A percentile compares a stretch with the other conserved stretches of the same genome.
These are phyloP conservation scores for Boehmeria nivea DNA, from an alignment of 306 rosid genomes.

Conservation along the genomic window DNA sequence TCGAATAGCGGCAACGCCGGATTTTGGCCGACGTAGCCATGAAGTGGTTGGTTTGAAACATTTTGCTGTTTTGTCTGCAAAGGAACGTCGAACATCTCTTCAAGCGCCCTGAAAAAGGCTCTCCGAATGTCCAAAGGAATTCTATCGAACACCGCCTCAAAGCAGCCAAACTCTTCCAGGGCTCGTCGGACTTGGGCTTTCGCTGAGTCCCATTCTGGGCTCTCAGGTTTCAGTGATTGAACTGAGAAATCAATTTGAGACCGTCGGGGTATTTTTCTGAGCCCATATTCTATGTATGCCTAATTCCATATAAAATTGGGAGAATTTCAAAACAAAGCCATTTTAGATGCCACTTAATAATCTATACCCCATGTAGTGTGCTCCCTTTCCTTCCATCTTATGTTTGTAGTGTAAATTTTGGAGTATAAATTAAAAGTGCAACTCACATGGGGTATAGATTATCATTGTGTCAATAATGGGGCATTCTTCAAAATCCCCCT, in stretches of 20 bases:
- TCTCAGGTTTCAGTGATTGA: slow-evolving; percentile 18
- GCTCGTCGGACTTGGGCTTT: slow-evolving; percentile 41
- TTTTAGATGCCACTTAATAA: too few relatives aligned
- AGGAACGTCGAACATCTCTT: slow-evolving; percentile 30
- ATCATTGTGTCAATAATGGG: too few relatives aligned
- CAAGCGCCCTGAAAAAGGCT: background rate
- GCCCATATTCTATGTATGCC: too few relatives aligned
- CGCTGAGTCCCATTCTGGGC: slow-evolving; percentile 44
- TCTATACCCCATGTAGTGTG: too few relatives aligned
- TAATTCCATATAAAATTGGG: too few relatives aligned
- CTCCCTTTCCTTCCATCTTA: too few relatives aligned
- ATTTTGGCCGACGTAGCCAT: slow-evolving; percentile 5
- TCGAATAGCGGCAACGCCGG: slow-evolving; percentile 16
- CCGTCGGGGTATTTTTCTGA: too few relatives aligned
- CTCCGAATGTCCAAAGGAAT: slow-evolving; percentile 7
- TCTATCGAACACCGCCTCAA: slow-evolving; percentile 11
- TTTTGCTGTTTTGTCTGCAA: slow-evolving; percentile 14
- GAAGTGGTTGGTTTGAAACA: slow-evolving; percentile 18
- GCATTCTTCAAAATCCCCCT: too few relatives aligned
- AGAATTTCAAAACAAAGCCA: too few relatives aligned
- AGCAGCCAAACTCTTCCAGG: slow-evolving; percentile 34
- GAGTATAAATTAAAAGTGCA: too few relatives aligned
- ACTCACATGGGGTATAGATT: too few relatives aligned
- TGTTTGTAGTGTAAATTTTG: too few relatives aligned
- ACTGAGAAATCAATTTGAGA: slow-evolving; percentile 35